Evolutionary conservation across 2,329 filamentous ascomycete genomes (phyloP).

Genomic region (Pseudogymnoascus sp.): DNA sequence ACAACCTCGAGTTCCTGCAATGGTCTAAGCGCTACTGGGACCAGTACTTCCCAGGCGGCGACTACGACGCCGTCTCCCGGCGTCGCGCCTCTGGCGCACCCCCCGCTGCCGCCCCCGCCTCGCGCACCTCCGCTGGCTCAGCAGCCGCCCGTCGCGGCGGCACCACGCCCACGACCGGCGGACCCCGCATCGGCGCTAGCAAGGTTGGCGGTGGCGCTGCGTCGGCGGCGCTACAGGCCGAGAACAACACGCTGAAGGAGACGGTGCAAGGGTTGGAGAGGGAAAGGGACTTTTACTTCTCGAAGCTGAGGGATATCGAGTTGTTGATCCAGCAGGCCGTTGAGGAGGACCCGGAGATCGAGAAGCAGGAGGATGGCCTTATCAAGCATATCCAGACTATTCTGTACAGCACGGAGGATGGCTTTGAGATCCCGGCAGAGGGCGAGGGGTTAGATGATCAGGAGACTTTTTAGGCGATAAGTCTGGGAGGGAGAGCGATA

Average conservation of each 20-base stretch:
- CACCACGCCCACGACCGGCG: constrained; percentile 34
- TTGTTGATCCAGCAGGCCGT: constrained; percentile 86
- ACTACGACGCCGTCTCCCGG: constrained; percentile 84
- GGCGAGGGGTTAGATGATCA: constrained; percentile 59
- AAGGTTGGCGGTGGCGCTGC: constrained; percentile 46
- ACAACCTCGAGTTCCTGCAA: constrained; percentile 97
- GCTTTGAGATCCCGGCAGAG: constrained; percentile 84
- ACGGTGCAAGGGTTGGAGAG: constrained; percentile 91
- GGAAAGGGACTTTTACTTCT: constrained; percentile 98
- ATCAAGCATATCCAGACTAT: constrained; percentile 96
- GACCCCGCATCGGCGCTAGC: constrained; percentile 36
- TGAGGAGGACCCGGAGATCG: constrained; percentile 84
- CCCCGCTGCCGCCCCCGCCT: constrained; percentile 38
- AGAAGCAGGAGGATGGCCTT: constrained; percentile 86
- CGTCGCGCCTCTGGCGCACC: constrained; percentile 68
- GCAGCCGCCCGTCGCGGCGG: constrained; percentile 37
- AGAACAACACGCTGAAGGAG: constrained; percentile 86
- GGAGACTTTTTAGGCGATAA: constrained; percentile 58
- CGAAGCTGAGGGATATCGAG: constrained; percentile 95
- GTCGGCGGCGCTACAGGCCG: constrained; percentile 66
- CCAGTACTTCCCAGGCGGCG: constrained; percentile 92
- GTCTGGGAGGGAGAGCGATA: neutral
- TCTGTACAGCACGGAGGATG: constrained; percentile 91
- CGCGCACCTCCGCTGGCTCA: constrained; percentile 36
- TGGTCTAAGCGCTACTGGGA: constrained; percentile 98